These are phyloP conservation scores for Heliamphora exappendiculata DNA, from an alignment of 148 eudicot species.

Conservation along the genomic window DNA sequence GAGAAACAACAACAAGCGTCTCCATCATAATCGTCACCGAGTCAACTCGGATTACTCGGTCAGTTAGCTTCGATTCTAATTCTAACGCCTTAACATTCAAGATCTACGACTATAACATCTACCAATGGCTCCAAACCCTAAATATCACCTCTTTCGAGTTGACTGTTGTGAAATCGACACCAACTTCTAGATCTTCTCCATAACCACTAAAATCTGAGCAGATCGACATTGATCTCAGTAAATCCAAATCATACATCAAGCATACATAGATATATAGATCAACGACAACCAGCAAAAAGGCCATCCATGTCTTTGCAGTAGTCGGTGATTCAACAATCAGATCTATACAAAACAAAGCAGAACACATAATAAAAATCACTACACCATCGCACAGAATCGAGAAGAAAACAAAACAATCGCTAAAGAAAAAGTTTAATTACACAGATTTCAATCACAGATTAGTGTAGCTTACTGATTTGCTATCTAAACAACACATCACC, in stretches of 20 bases:
- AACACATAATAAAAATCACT: neutral
- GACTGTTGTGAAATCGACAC: constrained; percentile 5
- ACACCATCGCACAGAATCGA: neutral
- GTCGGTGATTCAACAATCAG: constrained; percentile 11
- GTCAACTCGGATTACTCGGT: neutral
- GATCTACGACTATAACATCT: neutral
- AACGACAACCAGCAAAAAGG: neutral
- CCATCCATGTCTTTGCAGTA: constrained; percentile 9
- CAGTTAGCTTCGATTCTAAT: neutral
- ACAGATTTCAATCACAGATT: too few relatives aligned
- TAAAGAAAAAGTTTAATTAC: neutral
- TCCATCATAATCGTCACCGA: constrained; percentile 36
- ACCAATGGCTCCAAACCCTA: constrained; percentile 14
- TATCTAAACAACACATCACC: too few relatives aligned
- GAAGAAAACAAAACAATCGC: neutral
- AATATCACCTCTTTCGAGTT: neutral
- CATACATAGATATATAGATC: constrained; percentile 20
- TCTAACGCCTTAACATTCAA: constrained; percentile 12
- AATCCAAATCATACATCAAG: constrained; percentile 20
- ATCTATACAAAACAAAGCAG: constrained; percentile 14
- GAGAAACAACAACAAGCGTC: constrained; percentile 57
- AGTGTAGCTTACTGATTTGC: too few relatives aligned
- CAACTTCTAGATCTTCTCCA: constrained; percentile 36
- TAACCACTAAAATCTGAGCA: constrained; percentile 43
- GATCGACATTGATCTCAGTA: constrained; percentile 22